phyloP scores from a whole-genome alignment of 2,329 filamentous ascomycete genomes.

The Arachnomyces sp. region DNA sequence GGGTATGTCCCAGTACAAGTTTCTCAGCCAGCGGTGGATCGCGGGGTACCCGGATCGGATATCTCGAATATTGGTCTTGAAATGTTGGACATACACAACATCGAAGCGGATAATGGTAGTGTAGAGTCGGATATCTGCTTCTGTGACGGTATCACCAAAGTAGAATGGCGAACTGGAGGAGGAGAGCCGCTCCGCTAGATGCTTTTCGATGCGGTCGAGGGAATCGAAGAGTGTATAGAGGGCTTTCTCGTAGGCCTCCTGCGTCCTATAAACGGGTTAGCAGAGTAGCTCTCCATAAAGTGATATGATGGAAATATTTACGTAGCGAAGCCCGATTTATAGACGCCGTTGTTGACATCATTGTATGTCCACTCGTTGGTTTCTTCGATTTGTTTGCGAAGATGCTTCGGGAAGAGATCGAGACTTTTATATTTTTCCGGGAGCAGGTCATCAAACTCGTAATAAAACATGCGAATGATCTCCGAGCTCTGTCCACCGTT shows the following conservation, averaged over 20 bases:
- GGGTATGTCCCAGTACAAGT: constrained; percentile 73
- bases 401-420: constrained; percentile 58
- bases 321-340: constrained; percentile 69
- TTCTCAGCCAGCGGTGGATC: constrained; percentile 72
- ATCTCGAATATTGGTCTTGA: constrained; percentile 76
- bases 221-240: constrained; percentile 65
- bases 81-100: constrained; percentile 72
- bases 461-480: constrained; percentile 84
- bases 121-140: constrained; percentile 71
- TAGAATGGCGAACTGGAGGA: constrained; percentile 47
- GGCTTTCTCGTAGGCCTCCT: constrained; percentile 73
- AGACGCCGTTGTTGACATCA: constrained; percentile 46
- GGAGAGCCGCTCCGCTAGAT: constrained; percentile 66
- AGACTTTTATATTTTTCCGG: constrained; percentile 52
- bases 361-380: constrained; percentile 75
- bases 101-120: constrained; percentile 69
- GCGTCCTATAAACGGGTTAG: constrained; percentile 38
- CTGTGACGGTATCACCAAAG: constrained; percentile 68
- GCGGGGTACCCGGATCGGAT: constrained; percentile 76
- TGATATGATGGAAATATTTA: constrained; percentile 3
- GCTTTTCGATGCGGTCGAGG: constrained; percentile 67
- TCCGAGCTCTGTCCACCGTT: constrained; percentile 54
- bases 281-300: not conserved
- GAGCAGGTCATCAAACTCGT: constrained; percentile 68
- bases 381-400: constrained; percentile 65